Evolutionary conservation across 2,329 filamentous ascomycete genomes (phyloP), one percentile per base, ranked within the genome.

Genomic region (Aureobasidium sp.): DNA sequence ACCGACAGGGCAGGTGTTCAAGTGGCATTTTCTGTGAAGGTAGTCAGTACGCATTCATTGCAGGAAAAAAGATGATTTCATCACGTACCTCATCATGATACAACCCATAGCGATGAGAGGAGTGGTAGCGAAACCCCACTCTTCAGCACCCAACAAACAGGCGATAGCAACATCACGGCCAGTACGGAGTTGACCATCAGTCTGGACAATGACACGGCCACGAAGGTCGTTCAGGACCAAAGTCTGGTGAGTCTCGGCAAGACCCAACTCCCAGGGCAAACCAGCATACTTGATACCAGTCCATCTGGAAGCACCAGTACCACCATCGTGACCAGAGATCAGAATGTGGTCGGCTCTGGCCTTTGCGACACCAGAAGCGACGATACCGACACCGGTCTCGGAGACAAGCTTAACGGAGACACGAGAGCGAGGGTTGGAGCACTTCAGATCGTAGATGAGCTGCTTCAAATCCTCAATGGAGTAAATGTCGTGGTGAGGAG

Each of bases 201-300:
- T 97, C 79, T 97, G 92, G 37, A 97, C 91, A 66, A 97, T 89
- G 57, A 96, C 91, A 82, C 93, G 90, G 59, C 93, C 93, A 82
- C 93, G 89, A 20, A 97, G 85, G 72, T 97, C 93, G 76, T 97
- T 97, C 44, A 97, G 82, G 14, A 97, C 93, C 66, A 97, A 81
- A 15, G 93, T 97, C 78, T 97, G 93, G 74, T 97, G 93, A 49
- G 92, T 97, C 80, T 97, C 93, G 6, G 93, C 93, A 69, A 97
- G 88, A 84, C 93, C 93, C 68, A 97, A 75, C 76, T 97, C 93
- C 92, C 92, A 97, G 29, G 93, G 93, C 39, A 97, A 85, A 83
- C 93, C 93, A 56, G 92, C 93, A 74, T 97, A 96, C 77, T 97
- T 97, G 85, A 96, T 97, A 81, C 93, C 93, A 71, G 93, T 97